Conservation (phyloP, 2,329 filamentous ascomycete genomes). For the Setomelanomma holmii region DNA sequence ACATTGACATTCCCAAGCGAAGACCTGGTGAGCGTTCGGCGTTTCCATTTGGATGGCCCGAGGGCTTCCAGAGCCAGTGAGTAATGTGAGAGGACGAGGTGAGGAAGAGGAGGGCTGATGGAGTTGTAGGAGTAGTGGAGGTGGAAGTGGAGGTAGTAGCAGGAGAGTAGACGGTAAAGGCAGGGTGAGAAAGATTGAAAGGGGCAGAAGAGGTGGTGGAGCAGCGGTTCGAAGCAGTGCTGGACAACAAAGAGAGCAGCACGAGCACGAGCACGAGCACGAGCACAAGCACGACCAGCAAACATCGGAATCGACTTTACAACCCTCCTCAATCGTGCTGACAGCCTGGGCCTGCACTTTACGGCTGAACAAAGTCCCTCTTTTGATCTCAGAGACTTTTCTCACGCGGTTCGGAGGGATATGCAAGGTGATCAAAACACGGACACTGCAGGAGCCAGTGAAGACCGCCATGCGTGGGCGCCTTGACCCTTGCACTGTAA, state of each 20-base stretch:
- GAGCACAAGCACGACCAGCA: too few species aligned
- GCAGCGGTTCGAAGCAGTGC: constrained; percentile 4
- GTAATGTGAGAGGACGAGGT: constrained; percentile 3
- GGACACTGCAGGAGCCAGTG: too few species aligned
- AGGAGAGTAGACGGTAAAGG: background rate
- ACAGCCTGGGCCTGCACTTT: background rate
- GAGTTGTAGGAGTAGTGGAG: background rate
- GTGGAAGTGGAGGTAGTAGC: constrained; percentile 3
- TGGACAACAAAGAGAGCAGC: background rate
- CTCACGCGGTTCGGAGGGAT: background rate
- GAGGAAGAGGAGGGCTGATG: constrained; percentile 4
- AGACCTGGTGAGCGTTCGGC: constrained; percentile 41
- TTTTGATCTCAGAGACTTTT: background rate
- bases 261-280: background rate
- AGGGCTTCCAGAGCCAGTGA: constrained; percentile 17
- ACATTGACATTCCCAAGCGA: constrained; percentile 54
- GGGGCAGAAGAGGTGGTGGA: constrained; percentile 4
- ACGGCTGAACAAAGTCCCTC: background rate
- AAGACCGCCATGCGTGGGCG: too few species aligned
- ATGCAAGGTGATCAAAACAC: background rate
- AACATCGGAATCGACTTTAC: background rate
- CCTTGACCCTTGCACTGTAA: too few species aligned
- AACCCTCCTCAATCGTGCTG: background rate
- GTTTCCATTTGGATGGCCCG: constrained; percentile 35
- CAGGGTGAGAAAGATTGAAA: constrained; percentile 9